Evolutionary conservation across 2,329 filamentous ascomycete genomes (phyloP).

Genomic region (Hypomyces rosellus): DNA sequence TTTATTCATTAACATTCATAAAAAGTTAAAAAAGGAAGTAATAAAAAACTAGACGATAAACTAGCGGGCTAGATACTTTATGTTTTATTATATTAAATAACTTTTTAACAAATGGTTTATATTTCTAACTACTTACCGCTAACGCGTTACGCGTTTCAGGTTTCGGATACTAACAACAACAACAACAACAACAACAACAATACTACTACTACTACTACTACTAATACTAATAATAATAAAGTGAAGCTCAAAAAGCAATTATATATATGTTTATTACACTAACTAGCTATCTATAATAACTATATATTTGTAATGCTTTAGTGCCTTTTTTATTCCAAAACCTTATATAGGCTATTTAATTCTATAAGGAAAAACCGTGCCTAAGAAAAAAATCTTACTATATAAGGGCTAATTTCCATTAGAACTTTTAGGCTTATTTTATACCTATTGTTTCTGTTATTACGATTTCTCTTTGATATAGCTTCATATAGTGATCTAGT

Average conservation of each 20-base stretch:
- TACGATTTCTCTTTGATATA: too few relatives aligned
- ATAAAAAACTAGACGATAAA: not conserved
- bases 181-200: too few relatives aligned
- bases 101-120: not conserved
- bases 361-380: too few relatives aligned
- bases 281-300: not conserved
- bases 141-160: not conserved
- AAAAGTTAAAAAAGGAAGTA: not conserved
- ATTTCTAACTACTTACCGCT: not conserved
- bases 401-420: too few relatives aligned
- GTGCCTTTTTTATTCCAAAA: not conserved
- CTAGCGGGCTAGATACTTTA: not conserved
- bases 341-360: too few relatives aligned
- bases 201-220: too few relatives aligned
- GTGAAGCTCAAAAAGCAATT: too few relatives aligned
- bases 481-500: too few relatives aligned
- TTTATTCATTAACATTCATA: not conserved
- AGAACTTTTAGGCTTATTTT: too few relatives aligned
- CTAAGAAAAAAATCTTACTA: too few relatives aligned
- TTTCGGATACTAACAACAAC: not conserved
- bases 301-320: not conserved
- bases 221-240: too few relatives aligned
- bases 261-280: not conserved
- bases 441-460: too few relatives aligned
- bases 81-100: not conserved